Evolutionary conservation across 176 grass and related monocot species (phyloP).

Genomic region (Musa acuminata): DNA sequence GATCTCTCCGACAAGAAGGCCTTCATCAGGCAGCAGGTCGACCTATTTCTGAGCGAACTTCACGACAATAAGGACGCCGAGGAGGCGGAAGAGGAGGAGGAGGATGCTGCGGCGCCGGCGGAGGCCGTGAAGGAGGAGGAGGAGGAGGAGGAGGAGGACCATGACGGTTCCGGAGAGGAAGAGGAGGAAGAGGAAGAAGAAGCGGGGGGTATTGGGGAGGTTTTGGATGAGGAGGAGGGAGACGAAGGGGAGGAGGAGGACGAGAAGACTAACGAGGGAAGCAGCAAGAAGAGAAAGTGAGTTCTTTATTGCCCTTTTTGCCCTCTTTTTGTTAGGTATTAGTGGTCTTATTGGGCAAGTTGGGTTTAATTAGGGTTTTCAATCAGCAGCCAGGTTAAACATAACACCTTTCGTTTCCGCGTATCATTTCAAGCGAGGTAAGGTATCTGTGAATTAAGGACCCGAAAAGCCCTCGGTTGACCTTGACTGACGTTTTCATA

Average conservation of each 20-base stretch:
- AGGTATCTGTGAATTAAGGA: not conserved
- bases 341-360: slow-evolving; percentile 5
- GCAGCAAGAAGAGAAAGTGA: slow-evolving; percentile 77
- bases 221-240: slow-evolving; percentile 34
- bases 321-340: slow-evolving; percentile 4
- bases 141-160: slow-evolving; percentile 27
- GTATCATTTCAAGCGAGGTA: slow-evolving; percentile 5
- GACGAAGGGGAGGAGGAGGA: slow-evolving; percentile 47
- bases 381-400: not conserved
- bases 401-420: not conserved
- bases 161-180: not conserved
- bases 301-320: not conserved
- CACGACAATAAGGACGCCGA: slow-evolving; percentile 17
- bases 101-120: not conserved
- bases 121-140: slow-evolving; percentile 27
- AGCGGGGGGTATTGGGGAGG: slow-evolving; percentile 23
- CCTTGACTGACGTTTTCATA: not conserved
- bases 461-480: not conserved
- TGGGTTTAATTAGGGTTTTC: slow-evolving; percentile 20
- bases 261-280: slow-evolving; percentile 13
- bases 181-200: slow-evolving; percentile 28
- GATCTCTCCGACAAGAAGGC: slow-evolving; percentile 91
- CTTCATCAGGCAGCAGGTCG: slow-evolving; percentile 95
- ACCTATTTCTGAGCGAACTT: slow-evolving; percentile 63
- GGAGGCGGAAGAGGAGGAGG: slow-evolving; percentile 9